Evolutionary conservation across 352 stramenopile genomes (phyloP).

Genomic region (Pythium aphanidermatum): DNA sequence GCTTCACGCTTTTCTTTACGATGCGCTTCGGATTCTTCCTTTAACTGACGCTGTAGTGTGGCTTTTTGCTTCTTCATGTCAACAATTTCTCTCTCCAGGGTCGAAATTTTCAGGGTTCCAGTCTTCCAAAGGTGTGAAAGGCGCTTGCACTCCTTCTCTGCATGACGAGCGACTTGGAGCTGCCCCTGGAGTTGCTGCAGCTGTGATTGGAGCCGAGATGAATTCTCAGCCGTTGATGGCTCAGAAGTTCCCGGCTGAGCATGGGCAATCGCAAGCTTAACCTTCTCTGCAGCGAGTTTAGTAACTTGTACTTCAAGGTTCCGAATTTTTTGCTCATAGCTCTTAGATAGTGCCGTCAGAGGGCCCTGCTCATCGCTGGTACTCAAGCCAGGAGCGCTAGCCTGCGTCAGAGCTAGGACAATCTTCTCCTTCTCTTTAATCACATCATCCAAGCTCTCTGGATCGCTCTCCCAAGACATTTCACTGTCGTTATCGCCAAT

Average conservation of each 20-base stretch:
- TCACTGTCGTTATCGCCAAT: neutral
- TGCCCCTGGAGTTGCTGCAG: conserved; percentile 24
- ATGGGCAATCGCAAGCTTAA: conserved; percentile 16
- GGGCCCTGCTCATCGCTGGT: conserved; percentile 14
- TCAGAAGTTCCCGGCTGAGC: too few relatives aligned
- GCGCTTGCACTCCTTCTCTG: conserved; percentile 32
- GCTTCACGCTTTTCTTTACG: conserved; percentile 40
- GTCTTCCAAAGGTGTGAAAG: conserved; percentile 26
- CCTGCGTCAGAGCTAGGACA: conserved; percentile 17
- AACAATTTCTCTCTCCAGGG: conserved; percentile 36
- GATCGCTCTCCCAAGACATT: conserved; percentile 12
- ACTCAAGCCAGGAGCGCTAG: neutral
- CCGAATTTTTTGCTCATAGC: conserved; percentile 38
- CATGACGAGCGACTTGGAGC: conserved; percentile 29
- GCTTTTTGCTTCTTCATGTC: conserved; percentile 46
- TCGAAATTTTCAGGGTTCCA: conserved; percentile 40
- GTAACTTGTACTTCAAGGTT: conserved; percentile 26
- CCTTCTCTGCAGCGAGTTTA: conserved; percentile 25
- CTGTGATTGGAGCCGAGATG: conserved; percentile 13
- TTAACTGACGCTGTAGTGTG: conserved; percentile 31
- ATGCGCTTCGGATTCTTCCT: conserved; percentile 30
- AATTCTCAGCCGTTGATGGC: conserved; percentile 1
- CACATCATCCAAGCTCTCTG: conserved; percentile 32
- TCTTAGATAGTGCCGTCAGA: conserved; percentile 25
- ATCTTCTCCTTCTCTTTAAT: conserved; percentile 54